phyloP scores from a whole-genome alignment of 2,329 filamentous ascomycete genomes.

The Aspergillus caelatus region DNA sequence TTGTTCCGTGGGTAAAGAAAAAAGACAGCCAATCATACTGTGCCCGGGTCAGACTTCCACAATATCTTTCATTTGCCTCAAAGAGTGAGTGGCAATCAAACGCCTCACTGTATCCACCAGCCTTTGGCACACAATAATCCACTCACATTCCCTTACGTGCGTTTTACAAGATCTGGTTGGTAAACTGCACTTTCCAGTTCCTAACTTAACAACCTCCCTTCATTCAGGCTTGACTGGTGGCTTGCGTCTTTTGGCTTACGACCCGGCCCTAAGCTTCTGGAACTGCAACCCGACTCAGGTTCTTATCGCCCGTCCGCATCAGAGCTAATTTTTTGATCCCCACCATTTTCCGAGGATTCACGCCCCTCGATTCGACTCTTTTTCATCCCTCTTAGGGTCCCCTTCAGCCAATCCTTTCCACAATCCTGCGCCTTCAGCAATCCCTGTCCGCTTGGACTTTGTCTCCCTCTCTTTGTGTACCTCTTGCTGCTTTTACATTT shows the following conservation, averaged over 20 bases:
- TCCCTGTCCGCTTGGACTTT: not conserved
- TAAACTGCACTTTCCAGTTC: constrained; percentile 1
- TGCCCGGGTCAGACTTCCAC: not conserved
- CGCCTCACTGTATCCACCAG: not conserved
- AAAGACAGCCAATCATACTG: not conserved
- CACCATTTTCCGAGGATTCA: constrained; percentile 11
- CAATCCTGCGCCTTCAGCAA: not conserved
- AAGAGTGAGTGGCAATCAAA: not conserved
- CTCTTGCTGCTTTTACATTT: not conserved
- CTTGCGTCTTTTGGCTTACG: not conserved
- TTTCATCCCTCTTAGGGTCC: constrained; percentile 7
- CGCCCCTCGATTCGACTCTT: constrained; percentile 11
- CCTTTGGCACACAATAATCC: not conserved
- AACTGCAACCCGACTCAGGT: constrained; percentile 8
- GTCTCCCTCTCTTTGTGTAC: not conserved
- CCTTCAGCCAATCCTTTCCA: constrained; percentile 4
- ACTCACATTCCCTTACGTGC: not conserved
- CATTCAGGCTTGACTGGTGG: not conserved
- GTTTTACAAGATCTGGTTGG: not conserved
- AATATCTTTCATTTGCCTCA: constrained; percentile 1
- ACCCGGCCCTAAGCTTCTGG: constrained; percentile 8
- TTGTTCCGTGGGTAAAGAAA: not conserved
- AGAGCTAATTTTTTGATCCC: constrained; percentile 10
- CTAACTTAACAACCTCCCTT: not conserved
- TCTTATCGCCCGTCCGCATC: constrained; percentile 10